Percentiles rank a stretch among this genome's conserved stretches.
These are phyloP conservation scores for Pyricularia grisea DNA, from an alignment of 2,329 filamentous ascomycete species.

Conservation along the genomic window DNA sequence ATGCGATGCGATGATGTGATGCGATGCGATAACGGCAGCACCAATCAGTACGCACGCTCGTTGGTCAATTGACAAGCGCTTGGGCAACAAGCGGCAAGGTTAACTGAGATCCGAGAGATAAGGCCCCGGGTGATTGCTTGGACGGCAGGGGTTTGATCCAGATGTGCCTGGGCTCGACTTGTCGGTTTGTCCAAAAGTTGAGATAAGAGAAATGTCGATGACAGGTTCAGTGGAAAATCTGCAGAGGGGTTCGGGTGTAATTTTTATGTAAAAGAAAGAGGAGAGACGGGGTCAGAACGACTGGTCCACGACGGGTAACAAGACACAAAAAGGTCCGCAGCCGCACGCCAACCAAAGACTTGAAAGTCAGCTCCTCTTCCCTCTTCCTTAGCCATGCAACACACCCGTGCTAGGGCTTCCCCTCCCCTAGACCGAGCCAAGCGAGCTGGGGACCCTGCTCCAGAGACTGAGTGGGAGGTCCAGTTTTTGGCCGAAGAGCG, in stretches of 20 bases:
- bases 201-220: conserved; percentile 27
- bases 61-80: conserved; percentile 4
- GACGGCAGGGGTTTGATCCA: conserved; percentile 8
- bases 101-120: conserved; percentile 19
- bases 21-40: conserved; percentile 14
- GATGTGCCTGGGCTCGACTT: conserved; percentile 9
- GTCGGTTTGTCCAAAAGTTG: conserved; percentile 14
- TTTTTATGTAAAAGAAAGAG: conserved; percentile 40
- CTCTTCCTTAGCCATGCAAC: not conserved
- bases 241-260: conserved; percentile 26
- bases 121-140: conserved; percentile 16
- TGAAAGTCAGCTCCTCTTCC: not conserved
- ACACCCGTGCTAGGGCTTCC: conserved; percentile 1
- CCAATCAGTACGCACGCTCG: conserved; percentile 24
- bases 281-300: conserved; percentile 14
- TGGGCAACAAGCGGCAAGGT: conserved; percentile 6
- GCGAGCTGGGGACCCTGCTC: not conserved
- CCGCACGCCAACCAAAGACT: not conserved
- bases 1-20: conserved; percentile 2
- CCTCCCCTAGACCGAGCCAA: conserved; percentile 2
- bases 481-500: not conserved
- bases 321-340: not conserved
- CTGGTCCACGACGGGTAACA: not conserved
- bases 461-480: not conserved
- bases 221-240: conserved; percentile 26